phyloP scores from a whole-genome alignment of 768 basidiomycete genomes.

The Tephrocybe sp. region DNA sequence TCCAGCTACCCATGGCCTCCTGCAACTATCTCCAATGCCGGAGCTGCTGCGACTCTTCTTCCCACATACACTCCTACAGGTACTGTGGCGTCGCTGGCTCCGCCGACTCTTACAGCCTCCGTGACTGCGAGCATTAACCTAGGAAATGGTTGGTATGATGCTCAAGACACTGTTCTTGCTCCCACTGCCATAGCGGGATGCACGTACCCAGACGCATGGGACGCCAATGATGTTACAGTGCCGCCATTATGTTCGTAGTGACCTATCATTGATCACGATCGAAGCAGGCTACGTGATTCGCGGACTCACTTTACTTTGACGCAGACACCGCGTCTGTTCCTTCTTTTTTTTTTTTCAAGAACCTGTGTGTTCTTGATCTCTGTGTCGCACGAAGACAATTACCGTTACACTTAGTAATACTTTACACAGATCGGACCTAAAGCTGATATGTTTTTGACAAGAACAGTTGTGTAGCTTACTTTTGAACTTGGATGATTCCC shows the following conservation, averaged over 20 bases:
- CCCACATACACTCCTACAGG: slow-evolving; percentile 73
- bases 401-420: background rate
- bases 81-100: slow-evolving; percentile 53
- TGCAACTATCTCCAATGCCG: slow-evolving; percentile 36
- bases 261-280: slow-evolving; percentile 1
- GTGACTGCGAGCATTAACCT: slow-evolving; percentile 37
- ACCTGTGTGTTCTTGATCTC: background rate
- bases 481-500: background rate
- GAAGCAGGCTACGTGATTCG: slow-evolving; percentile 2
- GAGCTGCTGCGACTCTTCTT: slow-evolving; percentile 38
- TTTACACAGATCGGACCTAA: background rate
- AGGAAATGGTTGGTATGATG: slow-evolving; percentile 57
- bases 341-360: background rate
- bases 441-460: background rate
- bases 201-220: slow-evolving; percentile 49
- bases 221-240: slow-evolving; percentile 30
- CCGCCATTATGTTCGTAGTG: slow-evolving; percentile 24
- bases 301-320: slow-evolving; percentile 7
- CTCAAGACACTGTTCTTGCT: slow-evolving; percentile 42
- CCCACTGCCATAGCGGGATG: slow-evolving; percentile 53
- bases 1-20: slow-evolving; percentile 60
- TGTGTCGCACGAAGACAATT: background rate
- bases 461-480: background rate
- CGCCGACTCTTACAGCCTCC: slow-evolving; percentile 34
- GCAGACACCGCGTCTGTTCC: background rate